A percentile compares a stretch with the other conserved stretches of the same genome.
Conservation (phyloP, 257 asterid species). For the Scutellaria baicalensis region DNA sequence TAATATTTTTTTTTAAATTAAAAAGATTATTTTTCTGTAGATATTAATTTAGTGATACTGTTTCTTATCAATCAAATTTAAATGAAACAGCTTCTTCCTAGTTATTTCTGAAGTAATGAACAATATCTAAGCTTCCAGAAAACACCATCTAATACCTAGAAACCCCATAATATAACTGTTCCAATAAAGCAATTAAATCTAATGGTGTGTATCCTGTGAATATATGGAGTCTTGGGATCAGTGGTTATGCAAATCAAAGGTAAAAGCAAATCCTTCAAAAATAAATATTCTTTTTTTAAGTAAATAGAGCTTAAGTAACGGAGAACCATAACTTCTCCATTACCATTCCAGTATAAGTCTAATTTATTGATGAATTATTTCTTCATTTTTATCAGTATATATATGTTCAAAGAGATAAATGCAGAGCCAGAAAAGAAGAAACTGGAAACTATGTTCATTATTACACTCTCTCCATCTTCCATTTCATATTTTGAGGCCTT, state of each 20-base stretch:
- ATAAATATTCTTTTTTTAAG: neutral
- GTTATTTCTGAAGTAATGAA: neutral
- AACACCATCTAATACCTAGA: neutral
- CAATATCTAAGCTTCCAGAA: neutral
- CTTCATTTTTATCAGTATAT: neutral
- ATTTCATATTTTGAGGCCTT: neutral
- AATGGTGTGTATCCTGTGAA: neutral
- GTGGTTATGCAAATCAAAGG: neutral
- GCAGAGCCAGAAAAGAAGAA: neutral
- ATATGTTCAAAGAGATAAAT: neutral
- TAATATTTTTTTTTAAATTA: too few relatives aligned
- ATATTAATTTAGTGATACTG: too few relatives aligned
- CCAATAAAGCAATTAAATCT: neutral
- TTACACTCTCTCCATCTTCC: neutral
- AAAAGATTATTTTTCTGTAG: too few relatives aligned
- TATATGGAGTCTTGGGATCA: neutral
- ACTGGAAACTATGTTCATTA: neutral
- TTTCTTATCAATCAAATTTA: neutral
- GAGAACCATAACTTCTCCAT: conserved; percentile 3
- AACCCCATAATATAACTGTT: neutral
- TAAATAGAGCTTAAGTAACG: neutral
- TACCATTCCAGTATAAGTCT: neutral
- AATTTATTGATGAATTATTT: neutral
- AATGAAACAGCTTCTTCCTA: neutral
- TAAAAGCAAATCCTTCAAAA: neutral